Evolutionary conservation across 371 early-diverging fungal species (phyloP), one percentile per base, ranked within the genome.

Genomic region (Mucor plumbeus): DNA sequence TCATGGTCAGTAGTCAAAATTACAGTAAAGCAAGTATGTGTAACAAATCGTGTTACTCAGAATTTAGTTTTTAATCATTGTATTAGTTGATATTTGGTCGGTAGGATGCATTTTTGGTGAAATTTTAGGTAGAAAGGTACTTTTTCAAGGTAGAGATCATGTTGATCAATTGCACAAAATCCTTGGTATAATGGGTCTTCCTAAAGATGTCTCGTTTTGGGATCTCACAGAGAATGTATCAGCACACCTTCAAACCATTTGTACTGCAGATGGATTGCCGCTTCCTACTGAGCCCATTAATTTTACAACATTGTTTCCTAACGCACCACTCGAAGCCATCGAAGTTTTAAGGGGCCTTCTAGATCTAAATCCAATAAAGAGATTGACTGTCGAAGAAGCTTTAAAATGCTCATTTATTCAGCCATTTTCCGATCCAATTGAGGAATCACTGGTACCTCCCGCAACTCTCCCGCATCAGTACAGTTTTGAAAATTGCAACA

Each of bases 121-220:
- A 73, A 78, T 95, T 35, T 75, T 91, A 19, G 89, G 91, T 33
- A 81, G 93, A 35, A 85, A 84, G 69, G 84, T 86, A 10, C 71
- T 91, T 35, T 92, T 91, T 73, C 86, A 83, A 61, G 92, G 92
- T 21, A 81, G 84, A 36, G 91, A 92, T 73, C 88, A 96, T 68
- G 89, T 96, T 5, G 93, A 97, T 71, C 98, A 98, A 77, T 82
- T 98, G 47, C 92, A 95, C 79, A 90, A 93, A 73, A 98, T 97
- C 61, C 86, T 95, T 63, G 77, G 80, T 62, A 88, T 92, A 19
- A 84, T 95, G 50, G 98, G 98, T 13, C 92, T 95, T 1, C 98
- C 98, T 14, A 88, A 88, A 65, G 92, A 92, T 66, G 89, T 86
- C n/a, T 88, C 92, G 0, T 84, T 96, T 26, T 71, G 48, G 63